phyloP scores from a whole-genome alignment of 345 rosid genomes.

The Mallotus nudiflorus region DNA sequence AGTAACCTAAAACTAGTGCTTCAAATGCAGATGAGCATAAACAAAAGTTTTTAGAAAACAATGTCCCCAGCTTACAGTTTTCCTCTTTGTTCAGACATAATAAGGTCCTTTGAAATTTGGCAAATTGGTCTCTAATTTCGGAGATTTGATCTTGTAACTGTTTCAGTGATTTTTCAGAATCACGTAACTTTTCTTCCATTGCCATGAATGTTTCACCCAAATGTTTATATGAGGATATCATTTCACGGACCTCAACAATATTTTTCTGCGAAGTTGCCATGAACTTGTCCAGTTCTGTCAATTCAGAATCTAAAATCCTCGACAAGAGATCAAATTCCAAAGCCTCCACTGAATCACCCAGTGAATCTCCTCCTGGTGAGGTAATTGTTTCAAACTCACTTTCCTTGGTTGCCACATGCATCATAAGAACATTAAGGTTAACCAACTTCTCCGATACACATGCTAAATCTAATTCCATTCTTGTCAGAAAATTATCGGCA shows the following conservation, averaged over 20 bases:
- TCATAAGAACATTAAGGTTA: constrained; percentile 67
- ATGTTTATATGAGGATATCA: constrained; percentile 47
- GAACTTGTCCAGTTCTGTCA: constrained; percentile 54
- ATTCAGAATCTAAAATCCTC: constrained; percentile 63
- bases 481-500: constrained; percentile 49
- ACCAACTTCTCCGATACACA: constrained; percentile 72
- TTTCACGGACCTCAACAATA: constrained; percentile 31
- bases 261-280: constrained; percentile 40
- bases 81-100: constrained; percentile 41
- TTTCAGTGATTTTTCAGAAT: constrained; percentile 51
- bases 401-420: constrained; percentile 76
- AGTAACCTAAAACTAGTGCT: not conserved
- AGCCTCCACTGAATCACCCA: constrained; percentile 47
- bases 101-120: constrained; percentile 51
- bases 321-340: constrained; percentile 71
- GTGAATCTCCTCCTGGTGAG: constrained; percentile 32
- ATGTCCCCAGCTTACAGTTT: constrained; percentile 47
- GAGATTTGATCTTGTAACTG: constrained; percentile 57
- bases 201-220: constrained; percentile 44
- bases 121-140: constrained; percentile 68
- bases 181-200: constrained; percentile 64
- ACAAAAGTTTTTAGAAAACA: not conserved
- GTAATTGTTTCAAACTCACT: constrained; percentile 63
- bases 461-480: constrained; percentile 71
- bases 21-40: not conserved